These are phyloP conservation scores for Cyberlindnera maclurae DNA, from an alignment of 805 yeast species.

Conservation along the genomic window DNA sequence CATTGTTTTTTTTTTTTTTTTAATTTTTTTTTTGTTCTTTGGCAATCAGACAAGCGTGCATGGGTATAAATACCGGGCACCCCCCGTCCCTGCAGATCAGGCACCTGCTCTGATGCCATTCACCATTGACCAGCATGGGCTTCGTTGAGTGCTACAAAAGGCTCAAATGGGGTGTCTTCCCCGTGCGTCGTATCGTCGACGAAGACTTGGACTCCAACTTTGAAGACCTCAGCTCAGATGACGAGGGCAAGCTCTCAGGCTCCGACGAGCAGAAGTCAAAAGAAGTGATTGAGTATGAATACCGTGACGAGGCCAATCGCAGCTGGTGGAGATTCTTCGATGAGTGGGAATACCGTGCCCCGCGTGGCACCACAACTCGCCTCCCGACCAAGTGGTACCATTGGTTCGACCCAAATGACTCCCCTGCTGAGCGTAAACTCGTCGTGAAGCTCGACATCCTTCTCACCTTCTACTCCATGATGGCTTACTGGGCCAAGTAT, in stretches of 20 bases:
- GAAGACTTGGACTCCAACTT: conserved; percentile 10
- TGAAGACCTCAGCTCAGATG: not conserved
- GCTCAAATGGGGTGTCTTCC: conserved; percentile 29
- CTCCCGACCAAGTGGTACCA: conserved; percentile 9
- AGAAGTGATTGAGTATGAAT: conserved; percentile 24
- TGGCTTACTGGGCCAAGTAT: conserved; percentile 35
- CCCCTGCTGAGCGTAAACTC: conserved; percentile 30
- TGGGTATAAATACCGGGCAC: no score
- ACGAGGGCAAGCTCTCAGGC: conserved; percentile 6
- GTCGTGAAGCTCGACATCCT: conserved; percentile 49
- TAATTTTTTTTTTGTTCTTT: no score
- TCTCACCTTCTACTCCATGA: conserved; percentile 29
- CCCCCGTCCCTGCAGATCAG: no score
- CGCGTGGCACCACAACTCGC: no score
- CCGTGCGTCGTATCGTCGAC: conserved; percentile 22
- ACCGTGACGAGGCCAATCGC: conserved; percentile 46
- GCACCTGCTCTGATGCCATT: no score
- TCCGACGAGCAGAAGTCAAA: not conserved
- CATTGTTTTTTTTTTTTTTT: no score
- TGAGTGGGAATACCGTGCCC: conserved; percentile 38
- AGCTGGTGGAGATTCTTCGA: conserved; percentile 52
- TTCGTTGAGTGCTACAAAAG: conserved; percentile 10
- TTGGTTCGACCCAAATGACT: conserved; percentile 11
- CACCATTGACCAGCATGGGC: no score
- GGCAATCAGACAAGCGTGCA: no score